Conservation (phyloP, 148 eudicot species). For the Amaranthus palmeri region DNA sequence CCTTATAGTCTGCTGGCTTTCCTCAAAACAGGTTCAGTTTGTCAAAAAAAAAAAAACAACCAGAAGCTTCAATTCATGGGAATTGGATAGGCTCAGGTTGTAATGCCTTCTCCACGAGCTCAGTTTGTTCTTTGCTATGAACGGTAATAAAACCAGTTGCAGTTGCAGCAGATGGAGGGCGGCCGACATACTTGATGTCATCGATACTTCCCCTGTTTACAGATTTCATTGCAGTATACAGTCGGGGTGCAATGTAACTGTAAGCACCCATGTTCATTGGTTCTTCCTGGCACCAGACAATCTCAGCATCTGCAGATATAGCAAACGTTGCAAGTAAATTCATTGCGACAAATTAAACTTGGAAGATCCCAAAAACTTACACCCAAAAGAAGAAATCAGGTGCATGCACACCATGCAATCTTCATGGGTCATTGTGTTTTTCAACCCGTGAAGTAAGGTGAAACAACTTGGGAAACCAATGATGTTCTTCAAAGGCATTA, state of each 20-base stretch:
- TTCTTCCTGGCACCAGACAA: constrained; percentile 96
- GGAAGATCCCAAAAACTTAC: too few relatives aligned
- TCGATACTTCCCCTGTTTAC: constrained; percentile 48
- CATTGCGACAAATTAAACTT: neutral
- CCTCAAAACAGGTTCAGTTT: constrained; percentile 8
- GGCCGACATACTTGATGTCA: constrained; percentile 69
- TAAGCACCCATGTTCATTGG: constrained; percentile 96
- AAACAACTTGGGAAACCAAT: neutral
- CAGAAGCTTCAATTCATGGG: neutral
- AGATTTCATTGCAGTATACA: constrained; percentile 63
- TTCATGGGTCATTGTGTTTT: too few relatives aligned
- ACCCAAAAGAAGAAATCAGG: too few relatives aligned
- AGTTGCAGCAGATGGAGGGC: constrained; percentile 77
- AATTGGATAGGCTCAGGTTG: constrained; percentile 48
- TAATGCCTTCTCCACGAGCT: constrained; percentile 59
- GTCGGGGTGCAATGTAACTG: constrained; percentile 59
- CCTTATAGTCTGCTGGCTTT: neutral
- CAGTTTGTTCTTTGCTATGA: constrained; percentile 62
- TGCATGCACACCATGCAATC: too few relatives aligned
- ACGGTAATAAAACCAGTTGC: constrained; percentile 71
- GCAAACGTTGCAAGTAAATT: neutral
- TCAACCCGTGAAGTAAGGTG: too few relatives aligned
- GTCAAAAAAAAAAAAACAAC: neutral
- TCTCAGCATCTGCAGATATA: constrained; percentile 63
- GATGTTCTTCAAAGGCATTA: neutral